These are phyloP conservation scores for Fusarium chlamydosporum DNA, from an alignment of 2,329 filamentous ascomycete genomes.

Conservation along the genomic window DNA sequence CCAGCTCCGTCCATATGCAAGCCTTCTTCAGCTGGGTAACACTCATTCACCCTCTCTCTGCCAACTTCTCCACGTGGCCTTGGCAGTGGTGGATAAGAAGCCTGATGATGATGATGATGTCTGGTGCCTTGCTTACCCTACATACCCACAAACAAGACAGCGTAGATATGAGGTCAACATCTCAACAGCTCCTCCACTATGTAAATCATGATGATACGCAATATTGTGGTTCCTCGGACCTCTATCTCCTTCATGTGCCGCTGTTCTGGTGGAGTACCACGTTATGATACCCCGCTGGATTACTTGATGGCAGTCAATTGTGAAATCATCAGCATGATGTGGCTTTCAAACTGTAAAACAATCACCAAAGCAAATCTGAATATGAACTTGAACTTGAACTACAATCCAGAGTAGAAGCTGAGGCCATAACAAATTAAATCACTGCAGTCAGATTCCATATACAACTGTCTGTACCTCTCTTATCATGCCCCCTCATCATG, in stretches of 20 bases:
- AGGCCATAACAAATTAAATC: neutral
- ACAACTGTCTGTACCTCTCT: neutral
- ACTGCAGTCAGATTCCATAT: neutral
- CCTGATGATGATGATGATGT: neutral
- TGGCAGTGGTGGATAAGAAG: conserved; percentile 46
- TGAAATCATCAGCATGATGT: neutral
- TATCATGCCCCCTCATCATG: conserved; percentile 9
- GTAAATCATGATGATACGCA: conserved; percentile 1
- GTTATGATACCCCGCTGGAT: conserved; percentile 1
- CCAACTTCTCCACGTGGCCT: conserved; percentile 44
- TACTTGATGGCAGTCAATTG: neutral
- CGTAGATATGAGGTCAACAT: conserved; percentile 5
- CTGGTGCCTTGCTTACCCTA: conserved; percentile 19
- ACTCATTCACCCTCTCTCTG: neutral
- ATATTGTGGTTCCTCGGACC: conserved; percentile 16
- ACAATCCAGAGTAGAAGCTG: neutral
- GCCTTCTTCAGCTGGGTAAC: conserved; percentile 16
- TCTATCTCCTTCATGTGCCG: conserved; percentile 15
- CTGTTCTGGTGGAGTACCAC: conserved; percentile 7
- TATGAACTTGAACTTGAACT: too few species aligned
- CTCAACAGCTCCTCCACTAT: neutral
- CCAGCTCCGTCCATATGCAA: conserved; percentile 19
- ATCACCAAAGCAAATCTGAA: neutral
- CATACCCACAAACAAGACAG: neutral
- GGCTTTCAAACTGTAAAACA: neutral